Conservation (phyloP, 345 rosid genomes). For the Pseudoturritis turrita region DNA sequence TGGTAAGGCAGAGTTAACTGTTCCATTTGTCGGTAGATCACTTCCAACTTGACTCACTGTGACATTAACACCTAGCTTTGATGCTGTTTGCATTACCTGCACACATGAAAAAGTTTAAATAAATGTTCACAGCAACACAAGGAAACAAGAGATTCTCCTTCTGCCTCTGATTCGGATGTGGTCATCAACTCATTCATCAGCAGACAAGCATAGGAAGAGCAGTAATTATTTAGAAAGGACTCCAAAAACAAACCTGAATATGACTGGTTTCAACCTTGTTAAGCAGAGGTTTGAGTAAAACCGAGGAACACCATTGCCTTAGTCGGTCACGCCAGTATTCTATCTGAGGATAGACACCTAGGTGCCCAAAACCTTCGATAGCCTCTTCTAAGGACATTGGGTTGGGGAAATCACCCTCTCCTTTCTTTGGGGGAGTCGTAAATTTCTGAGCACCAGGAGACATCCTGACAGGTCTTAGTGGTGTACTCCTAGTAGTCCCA, state of each 20-base stretch:
- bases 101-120: conserved; percentile 9
- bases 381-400: conserved; percentile 92
- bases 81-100: conserved; percentile 83
- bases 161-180: background rate
- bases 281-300: conserved; percentile 70
- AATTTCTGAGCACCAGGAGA: conserved; percentile 96
- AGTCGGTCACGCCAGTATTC: conserved; percentile 89
- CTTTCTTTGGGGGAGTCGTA: conserved; percentile 93
- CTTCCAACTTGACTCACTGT: conserved; percentile 75
- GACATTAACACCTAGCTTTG: conserved; percentile 64
- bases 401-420: conserved; percentile 86
- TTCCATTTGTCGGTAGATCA: conserved; percentile 43
- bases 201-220: background rate
- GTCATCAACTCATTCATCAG: background rate
- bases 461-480: conserved; percentile 89
- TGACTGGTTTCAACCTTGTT: conserved; percentile 83
- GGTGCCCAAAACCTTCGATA: conserved; percentile 67
- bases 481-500: conserved; percentile 84
- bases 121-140: background rate
- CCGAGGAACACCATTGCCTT: conserved; percentile 93
- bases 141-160: conserved; percentile 15
- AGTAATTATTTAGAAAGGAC: background rate
- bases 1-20: conserved; percentile 44
- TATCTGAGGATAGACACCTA: conserved; percentile 88
- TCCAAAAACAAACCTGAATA: conserved; percentile 49